Evolutionary conservation across 768 basidiomycete species (phyloP), one percentile per base, ranked within the genome.

Genomic region (Mycena floridula): DNA sequence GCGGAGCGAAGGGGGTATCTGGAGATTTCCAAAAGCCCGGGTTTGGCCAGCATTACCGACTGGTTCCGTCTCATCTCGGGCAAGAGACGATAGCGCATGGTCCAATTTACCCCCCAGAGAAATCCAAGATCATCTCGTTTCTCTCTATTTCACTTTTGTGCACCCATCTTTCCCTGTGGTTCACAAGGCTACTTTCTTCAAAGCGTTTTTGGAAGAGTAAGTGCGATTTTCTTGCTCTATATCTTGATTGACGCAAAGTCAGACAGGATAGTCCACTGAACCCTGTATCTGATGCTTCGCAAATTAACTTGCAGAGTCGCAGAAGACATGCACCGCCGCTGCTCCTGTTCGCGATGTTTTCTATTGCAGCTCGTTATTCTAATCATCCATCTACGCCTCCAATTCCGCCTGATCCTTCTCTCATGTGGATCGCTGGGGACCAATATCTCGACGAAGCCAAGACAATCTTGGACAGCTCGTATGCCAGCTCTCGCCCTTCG

Each of bases 361-460:
- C 91, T 15, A 71, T 89, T 40, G 86, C 90, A 2, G 81, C 89
- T 2, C 82, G 91, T 13, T 89, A 87, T 59, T 69, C 75, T 43
- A 64, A 45, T 23, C 55, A 63, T 48, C 64, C 57, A 52, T 53
- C 54, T 40, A 59, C 48, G 16, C 59, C 52, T 12, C 66, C 59
- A 2, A 59, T 62, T 4, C 75, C 76, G 3, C 53, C 25, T 32
- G 70, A 76, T 49, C 65, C 69, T 20, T 58, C 70, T 15, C 59
- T 66, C n/a, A 89, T 91, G 86, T 91, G 89, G 88, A 67, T 70
- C 7, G 86, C 85, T 0, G 89, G 89, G 7, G 86, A 90, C 57
- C 65, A 74, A 25, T 89, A 82, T 59, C 72, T 88, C 28, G 68
- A 77, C 47, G 63, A 69, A 39, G 89, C 88, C 16, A 87, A 87